Evolutionary conservation across 768 basidiomycete genomes (phyloP).

Genomic region (Kockovaella imperatae): DNA sequence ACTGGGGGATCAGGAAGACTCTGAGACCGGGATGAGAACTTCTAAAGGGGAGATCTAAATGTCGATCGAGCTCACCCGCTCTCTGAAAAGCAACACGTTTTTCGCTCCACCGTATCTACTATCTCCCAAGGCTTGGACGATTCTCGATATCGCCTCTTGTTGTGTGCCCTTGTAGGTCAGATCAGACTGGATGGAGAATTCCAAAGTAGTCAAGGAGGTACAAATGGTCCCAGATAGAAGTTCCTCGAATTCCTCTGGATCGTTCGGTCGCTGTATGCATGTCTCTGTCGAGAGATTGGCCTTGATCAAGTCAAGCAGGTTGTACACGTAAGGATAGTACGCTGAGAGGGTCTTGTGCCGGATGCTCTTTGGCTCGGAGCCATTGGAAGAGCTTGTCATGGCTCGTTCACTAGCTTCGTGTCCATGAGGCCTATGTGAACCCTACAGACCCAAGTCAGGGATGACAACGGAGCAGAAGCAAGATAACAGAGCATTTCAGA

Average conservation of each 20-base stretch:
- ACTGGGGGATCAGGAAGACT: too few species aligned
- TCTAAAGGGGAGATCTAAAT: too few species aligned
- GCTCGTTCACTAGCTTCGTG: too few species aligned
- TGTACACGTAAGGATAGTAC: slow-evolving; percentile 27
- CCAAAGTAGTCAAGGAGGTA: background rate
- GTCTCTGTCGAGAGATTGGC: slow-evolving; percentile 8
- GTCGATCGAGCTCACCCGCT: slow-evolving; percentile 23
- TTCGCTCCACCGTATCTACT: slow-evolving; percentile 3
- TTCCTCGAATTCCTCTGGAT: slow-evolving; percentile 8
- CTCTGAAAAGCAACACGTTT: slow-evolving; percentile 22
- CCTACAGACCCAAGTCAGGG: too few species aligned
- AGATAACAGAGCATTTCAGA: too few species aligned
- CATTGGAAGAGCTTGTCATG: too few species aligned
- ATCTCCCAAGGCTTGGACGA: slow-evolving; percentile 19
- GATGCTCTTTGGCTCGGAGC: too few species aligned
- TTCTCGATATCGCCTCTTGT: slow-evolving; percentile 32
- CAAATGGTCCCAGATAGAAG: slow-evolving; percentile 1
- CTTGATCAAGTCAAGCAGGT: too few species aligned
- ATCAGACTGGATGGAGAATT: background rate
- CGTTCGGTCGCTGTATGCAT: background rate
- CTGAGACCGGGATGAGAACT: too few species aligned
- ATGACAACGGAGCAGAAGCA: too few species aligned
- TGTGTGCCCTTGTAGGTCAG: slow-evolving; percentile 26
- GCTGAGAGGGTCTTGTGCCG: slow-evolving; percentile 41
- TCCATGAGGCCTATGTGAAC: too few species aligned